Conservation (phyloP, 345 rosid species). For the Aethionema arabicum region DNA sequence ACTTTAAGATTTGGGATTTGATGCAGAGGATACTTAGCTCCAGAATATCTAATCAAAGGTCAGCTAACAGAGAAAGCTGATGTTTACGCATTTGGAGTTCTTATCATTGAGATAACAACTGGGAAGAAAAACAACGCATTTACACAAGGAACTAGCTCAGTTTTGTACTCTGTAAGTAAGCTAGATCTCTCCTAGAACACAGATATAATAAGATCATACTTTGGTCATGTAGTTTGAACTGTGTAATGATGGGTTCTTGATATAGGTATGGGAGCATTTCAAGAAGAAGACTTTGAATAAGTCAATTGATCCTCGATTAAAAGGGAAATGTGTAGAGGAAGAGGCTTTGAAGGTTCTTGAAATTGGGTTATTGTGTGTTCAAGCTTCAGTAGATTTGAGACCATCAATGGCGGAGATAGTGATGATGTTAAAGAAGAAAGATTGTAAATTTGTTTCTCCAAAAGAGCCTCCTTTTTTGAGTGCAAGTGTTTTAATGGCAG, state of each 20-base stretch:
- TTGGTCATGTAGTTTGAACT: not conserved
- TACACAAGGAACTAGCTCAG: conserved; percentile 49
- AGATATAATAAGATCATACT: too few relatives aligned
- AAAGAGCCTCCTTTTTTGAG: conserved; percentile 82
- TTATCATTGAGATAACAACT: conserved; percentile 59
- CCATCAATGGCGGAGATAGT: conserved; percentile 63
- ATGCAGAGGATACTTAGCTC: conserved; percentile 85
- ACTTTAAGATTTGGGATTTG: conserved; percentile 1
- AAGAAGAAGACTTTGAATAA: conserved; percentile 37
- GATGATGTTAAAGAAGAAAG: conserved; percentile 44
- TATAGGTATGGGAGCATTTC: conserved; percentile 74
- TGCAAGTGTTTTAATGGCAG: conserved; percentile 53
- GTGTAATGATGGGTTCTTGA: not conserved
- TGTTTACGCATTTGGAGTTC: conserved; percentile 73
- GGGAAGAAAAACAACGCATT: conserved; percentile 65
- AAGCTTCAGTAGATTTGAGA: conserved; percentile 56
- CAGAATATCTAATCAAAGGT: conserved; percentile 70
- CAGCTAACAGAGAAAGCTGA: conserved; percentile 77
- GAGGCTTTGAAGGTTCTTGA: conserved; percentile 56
- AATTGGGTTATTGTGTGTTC: conserved; percentile 77
- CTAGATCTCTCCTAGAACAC: too few relatives aligned
- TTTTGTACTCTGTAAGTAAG: conserved; percentile 51
- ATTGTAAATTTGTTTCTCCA: conserved; percentile 46
- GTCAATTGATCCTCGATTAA: conserved; percentile 46
- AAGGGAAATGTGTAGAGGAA: conserved; percentile 33